These are phyloP conservation scores for Pleurotus citrinopileatus DNA, from an alignment of 768 basidiomycete species.

Conservation along the genomic window DNA sequence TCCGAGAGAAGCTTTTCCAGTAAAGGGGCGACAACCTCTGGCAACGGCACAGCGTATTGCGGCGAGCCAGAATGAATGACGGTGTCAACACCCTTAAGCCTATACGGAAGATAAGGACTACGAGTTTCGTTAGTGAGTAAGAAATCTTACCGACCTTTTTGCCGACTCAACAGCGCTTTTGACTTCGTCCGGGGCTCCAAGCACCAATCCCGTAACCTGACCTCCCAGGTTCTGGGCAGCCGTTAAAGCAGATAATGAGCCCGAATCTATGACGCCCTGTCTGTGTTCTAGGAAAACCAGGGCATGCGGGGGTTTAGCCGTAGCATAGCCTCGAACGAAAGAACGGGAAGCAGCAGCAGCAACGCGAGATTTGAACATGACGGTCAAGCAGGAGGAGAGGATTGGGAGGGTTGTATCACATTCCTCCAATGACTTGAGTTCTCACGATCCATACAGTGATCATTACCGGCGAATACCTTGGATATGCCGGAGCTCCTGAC, in stretches of 20 bases:
- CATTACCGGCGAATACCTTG: not conserved
- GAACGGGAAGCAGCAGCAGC: conserved; percentile 8
- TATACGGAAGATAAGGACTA: conserved; percentile 24
- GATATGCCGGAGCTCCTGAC: conserved; percentile 1
- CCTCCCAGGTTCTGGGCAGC: conserved; percentile 88
- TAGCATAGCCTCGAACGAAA: conserved; percentile 52
- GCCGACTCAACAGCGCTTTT: conserved; percentile 65
- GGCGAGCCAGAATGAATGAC: conserved; percentile 70
- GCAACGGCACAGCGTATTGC: conserved; percentile 64
- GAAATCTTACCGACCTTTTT: conserved; percentile 65
- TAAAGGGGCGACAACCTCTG: conserved; percentile 82
- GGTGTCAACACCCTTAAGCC: conserved; percentile 64
- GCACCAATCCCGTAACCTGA: conserved; percentile 74
- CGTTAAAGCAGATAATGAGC: conserved; percentile 86
- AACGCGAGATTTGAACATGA: conserved; percentile 8
- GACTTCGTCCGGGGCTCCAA: conserved; percentile 70
- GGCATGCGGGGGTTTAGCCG: conserved; percentile 61
- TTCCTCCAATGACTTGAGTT: not conserved
- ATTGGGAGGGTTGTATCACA: not conserved
- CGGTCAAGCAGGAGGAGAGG: not conserved
- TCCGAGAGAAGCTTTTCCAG: conserved; percentile 70
- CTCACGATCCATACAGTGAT: not conserved
- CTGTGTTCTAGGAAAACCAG: conserved; percentile 91
- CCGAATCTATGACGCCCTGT: conserved; percentile 76
- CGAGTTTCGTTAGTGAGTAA: not conserved